phyloP scores from a whole-genome alignment of 179 eudicot genomes.

The Sideroxylon spinosum region DNA sequence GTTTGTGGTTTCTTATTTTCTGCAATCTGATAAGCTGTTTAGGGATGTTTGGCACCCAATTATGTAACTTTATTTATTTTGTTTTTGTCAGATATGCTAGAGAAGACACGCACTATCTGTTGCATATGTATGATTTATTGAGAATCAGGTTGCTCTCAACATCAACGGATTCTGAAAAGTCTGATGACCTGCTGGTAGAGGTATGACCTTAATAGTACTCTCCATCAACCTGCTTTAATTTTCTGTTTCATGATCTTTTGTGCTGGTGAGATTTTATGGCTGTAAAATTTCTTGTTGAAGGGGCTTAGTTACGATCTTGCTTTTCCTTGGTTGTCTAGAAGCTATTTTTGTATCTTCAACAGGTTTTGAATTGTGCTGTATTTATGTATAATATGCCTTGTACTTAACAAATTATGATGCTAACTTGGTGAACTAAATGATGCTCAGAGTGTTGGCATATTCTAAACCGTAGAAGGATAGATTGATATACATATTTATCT shows the following conservation, averaged over 20 bases:
- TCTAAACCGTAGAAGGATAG: not conserved
- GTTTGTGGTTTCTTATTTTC: not conserved
- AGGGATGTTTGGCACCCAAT: not conserved
- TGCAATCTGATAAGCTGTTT: slow-evolving; percentile 2
- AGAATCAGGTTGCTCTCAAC: slow-evolving; percentile 55
- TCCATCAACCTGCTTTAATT: not conserved
- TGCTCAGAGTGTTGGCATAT: not conserved
- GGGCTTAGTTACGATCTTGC: not conserved
- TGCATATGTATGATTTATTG: slow-evolving; percentile 80
- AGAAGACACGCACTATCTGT: slow-evolving; percentile 93
- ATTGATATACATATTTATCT: not conserved
- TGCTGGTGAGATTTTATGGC: not conserved
- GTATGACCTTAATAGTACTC: slow-evolving; percentile 25
- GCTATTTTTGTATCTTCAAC: not conserved
- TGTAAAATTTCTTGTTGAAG: not conserved
- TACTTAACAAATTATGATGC: not conserved
- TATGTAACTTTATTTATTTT: not conserved
- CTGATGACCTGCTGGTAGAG: slow-evolving; percentile 59
- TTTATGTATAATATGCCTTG: not conserved
- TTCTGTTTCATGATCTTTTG: not conserved
- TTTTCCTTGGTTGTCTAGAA: not conserved
- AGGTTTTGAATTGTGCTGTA: not conserved
- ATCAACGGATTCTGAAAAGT: slow-evolving; percentile 41
- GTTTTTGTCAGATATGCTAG: slow-evolving; percentile 70
- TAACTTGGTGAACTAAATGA: not conserved